These are phyloP conservation scores for Suillus bovinus DNA, from an alignment of 768 basidiomycete genomes.

Conservation along the genomic window DNA sequence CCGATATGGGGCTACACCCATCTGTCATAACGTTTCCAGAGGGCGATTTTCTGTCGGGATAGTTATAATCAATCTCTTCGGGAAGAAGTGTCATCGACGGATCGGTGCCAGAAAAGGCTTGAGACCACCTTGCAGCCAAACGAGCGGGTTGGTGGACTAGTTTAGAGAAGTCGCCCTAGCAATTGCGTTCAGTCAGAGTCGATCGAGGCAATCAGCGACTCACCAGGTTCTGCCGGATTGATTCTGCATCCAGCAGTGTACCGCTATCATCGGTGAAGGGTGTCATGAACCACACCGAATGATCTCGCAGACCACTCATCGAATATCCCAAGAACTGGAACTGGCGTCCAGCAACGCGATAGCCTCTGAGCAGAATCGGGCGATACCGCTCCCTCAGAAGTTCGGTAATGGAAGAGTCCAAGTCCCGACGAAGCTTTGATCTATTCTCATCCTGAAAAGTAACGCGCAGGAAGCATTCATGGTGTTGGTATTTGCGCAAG, in stretches of 20 bases:
- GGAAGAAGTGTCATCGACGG: slow-evolving; percentile 40
- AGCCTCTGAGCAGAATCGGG: slow-evolving; percentile 34
- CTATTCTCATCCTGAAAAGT: slow-evolving; percentile 49
- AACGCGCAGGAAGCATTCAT: slow-evolving; percentile 48
- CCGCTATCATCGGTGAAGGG: slow-evolving; percentile 37
- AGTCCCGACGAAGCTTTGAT: slow-evolving; percentile 36
- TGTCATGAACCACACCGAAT: slow-evolving; percentile 50
- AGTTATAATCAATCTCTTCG: slow-evolving; percentile 32
- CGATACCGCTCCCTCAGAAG: slow-evolving; percentile 38
- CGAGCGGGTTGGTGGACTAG: slow-evolving; percentile 43
- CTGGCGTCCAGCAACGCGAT: slow-evolving; percentile 41
- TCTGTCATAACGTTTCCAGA: slow-evolving; percentile 46
- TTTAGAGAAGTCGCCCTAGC: slow-evolving; percentile 41
- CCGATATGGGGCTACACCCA: slow-evolving; percentile 50
- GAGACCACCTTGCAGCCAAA: slow-evolving; percentile 53
- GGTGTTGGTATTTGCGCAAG: slow-evolving; percentile 36
- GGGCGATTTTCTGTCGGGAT: slow-evolving; percentile 30
- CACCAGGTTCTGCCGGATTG: slow-evolving; percentile 38
- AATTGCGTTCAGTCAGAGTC: neutral
- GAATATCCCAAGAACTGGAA: slow-evolving; percentile 54
- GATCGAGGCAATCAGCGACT: slow-evolving; percentile 6
- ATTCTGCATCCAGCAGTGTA: slow-evolving; percentile 21
- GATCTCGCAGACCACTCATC: slow-evolving; percentile 51
- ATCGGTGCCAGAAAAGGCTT: slow-evolving; percentile 54
- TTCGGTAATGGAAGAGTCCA: slow-evolving; percentile 29